Percentiles rank a stretch among this genome's conserved stretches.
These are phyloP conservation scores for Candida pseudoglaebosa DNA, from an alignment of 805 yeast genomes.

Conservation along the genomic window DNA sequence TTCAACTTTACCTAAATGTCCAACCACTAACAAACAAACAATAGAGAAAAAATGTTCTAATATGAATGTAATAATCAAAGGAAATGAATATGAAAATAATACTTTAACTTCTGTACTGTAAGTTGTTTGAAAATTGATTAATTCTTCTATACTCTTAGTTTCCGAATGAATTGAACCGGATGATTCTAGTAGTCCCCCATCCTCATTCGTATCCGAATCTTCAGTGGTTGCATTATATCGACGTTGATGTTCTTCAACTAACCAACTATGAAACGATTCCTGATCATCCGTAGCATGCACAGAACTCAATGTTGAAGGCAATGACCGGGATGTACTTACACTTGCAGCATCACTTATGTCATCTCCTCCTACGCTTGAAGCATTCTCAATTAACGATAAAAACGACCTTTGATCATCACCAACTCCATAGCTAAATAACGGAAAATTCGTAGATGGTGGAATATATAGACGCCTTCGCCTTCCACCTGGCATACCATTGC, in stretches of 20 bases:
- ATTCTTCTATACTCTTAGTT: conserved; percentile 22
- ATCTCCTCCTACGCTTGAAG: conserved; percentile 24
- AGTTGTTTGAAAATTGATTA: conserved; percentile 26
- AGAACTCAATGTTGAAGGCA: conserved; percentile 38
- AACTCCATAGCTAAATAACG: conserved; percentile 39
- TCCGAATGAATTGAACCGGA: conserved; percentile 2
- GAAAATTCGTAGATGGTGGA: conserved; percentile 42
- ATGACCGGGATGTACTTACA: conserved; percentile 36
- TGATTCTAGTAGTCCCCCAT: conserved; percentile 8
- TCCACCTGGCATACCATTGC: conserved; percentile 28
- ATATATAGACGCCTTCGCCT: conserved; percentile 38
- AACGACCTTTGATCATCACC: conserved; percentile 44
- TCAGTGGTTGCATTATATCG: conserved; percentile 22
- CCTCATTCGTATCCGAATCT: conserved; percentile 14
- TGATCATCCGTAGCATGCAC: conserved; percentile 33
- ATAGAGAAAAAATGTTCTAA: conserved; percentile 43
- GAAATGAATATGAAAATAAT: conserved; percentile 32
- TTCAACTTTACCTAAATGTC: conserved; percentile 42
- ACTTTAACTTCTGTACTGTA: conserved; percentile 23
- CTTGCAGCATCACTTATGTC: conserved; percentile 38
- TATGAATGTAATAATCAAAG: conserved; percentile 38
- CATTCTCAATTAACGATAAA: conserved; percentile 35
- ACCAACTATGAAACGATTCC: conserved; percentile 41
- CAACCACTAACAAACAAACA: conserved; percentile 41
- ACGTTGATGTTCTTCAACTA: conserved; percentile 40